Conservation (phyloP, 2,329 filamentous ascomycete genomes). For the Aspergillus fumigatus region DNA sequence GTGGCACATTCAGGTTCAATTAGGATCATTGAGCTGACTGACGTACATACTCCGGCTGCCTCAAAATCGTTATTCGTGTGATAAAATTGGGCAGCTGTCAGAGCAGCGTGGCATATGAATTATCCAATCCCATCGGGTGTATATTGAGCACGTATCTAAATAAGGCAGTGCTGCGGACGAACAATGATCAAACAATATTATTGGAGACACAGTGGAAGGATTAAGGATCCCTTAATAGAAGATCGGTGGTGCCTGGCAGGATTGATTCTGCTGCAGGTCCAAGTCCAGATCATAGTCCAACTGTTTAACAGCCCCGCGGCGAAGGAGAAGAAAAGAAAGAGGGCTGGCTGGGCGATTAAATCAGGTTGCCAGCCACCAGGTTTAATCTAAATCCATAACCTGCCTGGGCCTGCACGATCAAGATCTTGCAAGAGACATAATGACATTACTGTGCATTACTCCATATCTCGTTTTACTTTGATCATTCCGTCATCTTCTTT, state of each 20-base stretch:
- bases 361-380: conserved; percentile 17
- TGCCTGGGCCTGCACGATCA: not conserved
- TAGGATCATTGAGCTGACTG: not conserved
- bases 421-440: not conserved
- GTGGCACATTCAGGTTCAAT: not conserved
- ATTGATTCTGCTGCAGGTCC: conserved; percentile 13
- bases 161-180: not conserved
- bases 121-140: not conserved
- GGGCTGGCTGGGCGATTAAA: conserved; percentile 6
- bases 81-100: not conserved
- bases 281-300: not conserved
- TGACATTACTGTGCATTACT: not conserved
- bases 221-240: not conserved
- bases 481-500: conserved; percentile 1
- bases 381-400: conserved; percentile 5
- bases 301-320: not conserved
- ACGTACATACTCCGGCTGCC: not conserved
- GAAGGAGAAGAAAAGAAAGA: conserved; percentile 6
- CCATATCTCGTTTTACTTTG: not conserved
- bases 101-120: not conserved
- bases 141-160: not conserved
- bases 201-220: not conserved
- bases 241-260: conserved; percentile 10
- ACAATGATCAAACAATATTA: not conserved
- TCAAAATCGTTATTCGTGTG: not conserved